These are phyloP conservation scores for Phoma sp. DNA, from an alignment of 2,329 filamentous ascomycete species.

Conservation along the genomic window DNA sequence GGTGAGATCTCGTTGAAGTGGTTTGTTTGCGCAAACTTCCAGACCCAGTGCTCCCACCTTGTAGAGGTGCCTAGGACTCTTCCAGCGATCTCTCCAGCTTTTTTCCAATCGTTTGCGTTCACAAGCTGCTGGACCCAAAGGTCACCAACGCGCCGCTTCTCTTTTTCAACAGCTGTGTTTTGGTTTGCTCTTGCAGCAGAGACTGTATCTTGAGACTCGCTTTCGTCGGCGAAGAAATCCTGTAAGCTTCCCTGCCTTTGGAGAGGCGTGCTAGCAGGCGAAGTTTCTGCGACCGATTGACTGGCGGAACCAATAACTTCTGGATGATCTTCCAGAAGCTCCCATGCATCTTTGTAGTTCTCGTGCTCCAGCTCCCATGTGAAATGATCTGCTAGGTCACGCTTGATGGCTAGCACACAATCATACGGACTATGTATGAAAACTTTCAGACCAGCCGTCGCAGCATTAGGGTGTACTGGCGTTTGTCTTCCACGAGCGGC, in stretches of 20 bases:
- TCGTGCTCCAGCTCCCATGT: constrained; percentile 83
- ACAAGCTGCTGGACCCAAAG: constrained; percentile 91
- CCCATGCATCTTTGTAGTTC: constrained; percentile 86
- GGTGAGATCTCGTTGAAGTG: constrained; percentile 90
- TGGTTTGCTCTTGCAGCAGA: constrained; percentile 61
- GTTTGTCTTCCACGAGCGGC: constrained; percentile 27
- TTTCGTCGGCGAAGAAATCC: constrained; percentile 77
- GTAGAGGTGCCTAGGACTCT: constrained; percentile 80
- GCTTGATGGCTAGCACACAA: constrained; percentile 88
- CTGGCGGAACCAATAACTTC: constrained; percentile 62
- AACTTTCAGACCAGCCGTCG: constrained; percentile 72
- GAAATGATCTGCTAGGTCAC: constrained; percentile 85
- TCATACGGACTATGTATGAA: constrained; percentile 98
- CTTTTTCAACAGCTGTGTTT: constrained; percentile 75
- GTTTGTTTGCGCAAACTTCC: constrained; percentile 83
- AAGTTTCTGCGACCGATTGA: constrained; percentile 48
- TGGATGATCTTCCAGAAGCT: constrained; percentile 85
- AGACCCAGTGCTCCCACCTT: constrained; percentile 95
- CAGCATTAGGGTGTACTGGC: constrained; percentile 56
- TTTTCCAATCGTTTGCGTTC: constrained; percentile 73
- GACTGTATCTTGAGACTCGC: constrained; percentile 65
- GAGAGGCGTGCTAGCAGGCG: constrained; percentile 52
- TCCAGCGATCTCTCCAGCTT: constrained; percentile 80
- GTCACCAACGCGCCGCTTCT: constrained; percentile 90
- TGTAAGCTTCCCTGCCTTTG: constrained; percentile 55